These are phyloP conservation scores for Cryptosporidium ubiquitum DNA, from an alignment of 169 alveolate species.

Conservation along the genomic window DNA sequence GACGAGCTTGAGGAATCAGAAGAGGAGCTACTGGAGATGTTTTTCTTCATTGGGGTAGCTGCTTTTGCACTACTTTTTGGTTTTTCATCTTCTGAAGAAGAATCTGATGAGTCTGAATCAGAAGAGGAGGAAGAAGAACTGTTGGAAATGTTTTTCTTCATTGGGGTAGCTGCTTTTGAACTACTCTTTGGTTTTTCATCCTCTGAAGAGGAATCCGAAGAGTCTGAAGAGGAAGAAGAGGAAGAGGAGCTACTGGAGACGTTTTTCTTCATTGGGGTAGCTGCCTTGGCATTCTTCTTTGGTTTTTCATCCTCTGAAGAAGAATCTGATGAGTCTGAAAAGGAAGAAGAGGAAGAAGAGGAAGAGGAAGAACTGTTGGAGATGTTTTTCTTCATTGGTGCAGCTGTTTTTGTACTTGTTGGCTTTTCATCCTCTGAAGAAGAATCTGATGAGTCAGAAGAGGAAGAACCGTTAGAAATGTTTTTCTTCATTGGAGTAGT, in stretches of 20 bases:
- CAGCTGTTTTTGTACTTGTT: not conserved
- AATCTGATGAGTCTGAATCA: slow-evolving; percentile 18
- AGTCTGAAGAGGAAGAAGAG: slow-evolving; percentile 22
- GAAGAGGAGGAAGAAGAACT: slow-evolving; percentile 1
- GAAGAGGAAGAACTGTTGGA: slow-evolving; percentile 13
- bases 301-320: slow-evolving; percentile 9
- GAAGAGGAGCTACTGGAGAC: not conserved
- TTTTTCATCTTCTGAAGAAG: slow-evolving; percentile 15
- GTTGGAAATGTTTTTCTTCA: not conserved
- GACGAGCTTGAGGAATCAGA: not conserved
- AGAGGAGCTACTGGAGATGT: not conserved
- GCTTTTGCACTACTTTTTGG: not conserved
- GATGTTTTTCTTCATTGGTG: slow-evolving; percentile 12
- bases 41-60: not conserved
- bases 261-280: not conserved
- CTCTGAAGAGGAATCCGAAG: slow-evolving; percentile 52
- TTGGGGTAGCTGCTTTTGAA: not conserved
- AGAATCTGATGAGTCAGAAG: slow-evolving; percentile 28
- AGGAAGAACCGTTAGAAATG: not conserved
- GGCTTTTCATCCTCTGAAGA: slow-evolving; percentile 21
- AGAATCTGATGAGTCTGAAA: slow-evolving; percentile 23
- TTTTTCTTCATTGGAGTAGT: not conserved
- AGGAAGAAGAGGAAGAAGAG: slow-evolving; percentile 15
- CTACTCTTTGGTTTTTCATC: not conserved
- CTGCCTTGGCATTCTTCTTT: slow-evolving; percentile 2